Evolutionary conservation across 768 basidiomycete genomes (phyloP).

Genomic region (Russula dissimulans): DNA sequence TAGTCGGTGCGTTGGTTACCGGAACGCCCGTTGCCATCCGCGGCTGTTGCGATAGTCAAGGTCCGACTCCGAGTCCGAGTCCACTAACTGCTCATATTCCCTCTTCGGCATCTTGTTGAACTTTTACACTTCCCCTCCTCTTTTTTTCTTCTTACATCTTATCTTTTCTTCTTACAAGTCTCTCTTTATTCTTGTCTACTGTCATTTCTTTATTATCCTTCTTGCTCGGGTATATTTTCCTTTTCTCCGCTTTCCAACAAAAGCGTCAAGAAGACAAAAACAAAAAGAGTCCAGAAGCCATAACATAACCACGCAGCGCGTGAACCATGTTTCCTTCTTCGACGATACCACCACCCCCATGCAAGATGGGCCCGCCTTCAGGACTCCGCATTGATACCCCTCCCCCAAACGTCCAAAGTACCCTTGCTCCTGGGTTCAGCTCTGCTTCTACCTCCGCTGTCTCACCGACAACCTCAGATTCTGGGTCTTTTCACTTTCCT

Average conservation of each 20-base stretch:
- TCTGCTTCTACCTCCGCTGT: constrained; percentile 40
- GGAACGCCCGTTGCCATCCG: no score
- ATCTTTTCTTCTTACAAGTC: constrained; percentile 12
- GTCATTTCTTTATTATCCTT: neutral
- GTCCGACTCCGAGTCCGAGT: neutral
- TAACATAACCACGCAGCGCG: constrained; percentile 25
- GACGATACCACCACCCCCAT: constrained; percentile 32
- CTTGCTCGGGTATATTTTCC: constrained; percentile 23
- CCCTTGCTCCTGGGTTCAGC: constrained; percentile 37
- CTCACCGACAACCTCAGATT: constrained; percentile 45
- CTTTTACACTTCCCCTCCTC: neutral
- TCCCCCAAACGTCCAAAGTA: constrained; percentile 38
- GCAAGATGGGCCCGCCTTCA: constrained; percentile 45
- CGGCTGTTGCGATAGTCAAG: neutral
- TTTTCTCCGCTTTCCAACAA: constrained; percentile 12
- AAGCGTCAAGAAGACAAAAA: neutral
- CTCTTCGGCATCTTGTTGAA: constrained; percentile 1
- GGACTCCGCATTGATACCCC: constrained; percentile 53
- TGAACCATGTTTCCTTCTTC: constrained; percentile 23
- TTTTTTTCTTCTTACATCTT: neutral
- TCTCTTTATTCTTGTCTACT: constrained; percentile 20
- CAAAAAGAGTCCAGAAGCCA: neutral
- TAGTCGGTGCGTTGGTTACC: no score
- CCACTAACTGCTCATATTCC: neutral
- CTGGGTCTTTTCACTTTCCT: constrained; percentile 38